Percentiles rank a stretch among this genome's conserved stretches.
phyloP scores from a whole-genome alignment of 31 red algal species.

The Odonthalia washingtoniensis region DNA sequence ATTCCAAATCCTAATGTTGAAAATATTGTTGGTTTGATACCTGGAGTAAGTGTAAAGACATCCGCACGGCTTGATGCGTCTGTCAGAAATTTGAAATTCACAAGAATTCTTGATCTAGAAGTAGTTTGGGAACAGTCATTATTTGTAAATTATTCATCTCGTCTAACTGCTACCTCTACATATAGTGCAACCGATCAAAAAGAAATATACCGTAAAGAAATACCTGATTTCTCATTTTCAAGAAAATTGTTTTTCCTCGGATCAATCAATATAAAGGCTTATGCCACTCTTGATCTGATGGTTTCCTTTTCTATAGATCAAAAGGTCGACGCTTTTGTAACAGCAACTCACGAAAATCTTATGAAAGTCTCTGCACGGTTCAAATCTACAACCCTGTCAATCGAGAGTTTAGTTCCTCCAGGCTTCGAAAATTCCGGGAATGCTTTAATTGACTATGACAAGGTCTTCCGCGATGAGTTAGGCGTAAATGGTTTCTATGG shows the following conservation, averaged over 20 bases:
- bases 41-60: neutral
- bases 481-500: slow-evolving; percentile 12
- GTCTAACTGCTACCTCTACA: neutral
- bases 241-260: neutral
- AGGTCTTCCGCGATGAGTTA: neutral
- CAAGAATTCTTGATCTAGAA: neutral
- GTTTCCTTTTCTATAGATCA: neutral
- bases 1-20: neutral
- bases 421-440: neutral
- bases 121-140: slow-evolving; percentile 13
- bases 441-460: slow-evolving; percentile 9
- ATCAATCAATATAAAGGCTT: neutral
- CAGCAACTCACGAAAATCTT: neutral
- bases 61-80: slow-evolving; percentile 6
- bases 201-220: neutral
- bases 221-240: slow-evolving; percentile 4
- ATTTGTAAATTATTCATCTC: neutral
- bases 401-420: neutral
- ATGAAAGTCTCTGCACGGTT: slow-evolving; percentile 17
- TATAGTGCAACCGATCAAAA: neutral
- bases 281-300: neutral
- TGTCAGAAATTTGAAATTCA: neutral
- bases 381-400: neutral
- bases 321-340: neutral
- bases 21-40: neutral